Conservation (phyloP, 768 basidiomycete genomes). For the Amanita muscaria region DNA sequence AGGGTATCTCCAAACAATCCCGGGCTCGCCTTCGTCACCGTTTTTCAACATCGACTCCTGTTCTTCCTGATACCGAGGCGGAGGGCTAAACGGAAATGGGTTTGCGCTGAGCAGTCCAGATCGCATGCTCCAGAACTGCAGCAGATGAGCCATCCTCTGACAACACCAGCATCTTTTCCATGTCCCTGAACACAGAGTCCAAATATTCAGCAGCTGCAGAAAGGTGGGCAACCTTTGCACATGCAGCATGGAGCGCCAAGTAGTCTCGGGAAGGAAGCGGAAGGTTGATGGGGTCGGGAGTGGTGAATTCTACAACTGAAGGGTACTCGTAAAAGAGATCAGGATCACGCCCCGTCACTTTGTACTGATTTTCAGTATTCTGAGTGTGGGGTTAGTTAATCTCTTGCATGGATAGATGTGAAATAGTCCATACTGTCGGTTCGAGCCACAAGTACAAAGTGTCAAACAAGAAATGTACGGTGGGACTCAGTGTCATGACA, state of each 20-base stretch:
- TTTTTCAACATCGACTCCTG: too few relatives aligned
- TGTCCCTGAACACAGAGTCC: conserved; percentile 18
- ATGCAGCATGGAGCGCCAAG: conserved; percentile 25
- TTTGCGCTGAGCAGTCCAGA: conserved; percentile 2
- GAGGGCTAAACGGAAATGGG: too few relatives aligned
- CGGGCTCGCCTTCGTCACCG: too few relatives aligned
- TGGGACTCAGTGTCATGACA: conserved; percentile 8
- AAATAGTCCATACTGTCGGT: conserved; percentile 2
- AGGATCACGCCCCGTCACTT: neutral
- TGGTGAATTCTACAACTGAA: conserved; percentile 5
- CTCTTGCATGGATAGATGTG: neutral
- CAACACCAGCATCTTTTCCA: conserved; percentile 15
- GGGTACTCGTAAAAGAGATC: neutral
- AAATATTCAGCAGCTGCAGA: conserved; percentile 27
- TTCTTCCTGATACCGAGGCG: too few relatives aligned
- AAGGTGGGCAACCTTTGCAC: conserved; percentile 26
- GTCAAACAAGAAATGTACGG: conserved; percentile 6
- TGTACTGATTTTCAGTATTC: conserved; percentile 4
- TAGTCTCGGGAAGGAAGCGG: conserved; percentile 20
- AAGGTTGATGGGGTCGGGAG: neutral
- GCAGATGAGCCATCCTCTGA: conserved; percentile 12
- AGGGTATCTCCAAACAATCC: too few relatives aligned
- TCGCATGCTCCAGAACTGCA: conserved; percentile 9
- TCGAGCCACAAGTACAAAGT: conserved; percentile 7
- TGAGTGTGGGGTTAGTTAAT: neutral